phyloP scores from a whole-genome alignment of 2,329 filamentous ascomycete species.

The Tympanopsis confertula region DNA sequence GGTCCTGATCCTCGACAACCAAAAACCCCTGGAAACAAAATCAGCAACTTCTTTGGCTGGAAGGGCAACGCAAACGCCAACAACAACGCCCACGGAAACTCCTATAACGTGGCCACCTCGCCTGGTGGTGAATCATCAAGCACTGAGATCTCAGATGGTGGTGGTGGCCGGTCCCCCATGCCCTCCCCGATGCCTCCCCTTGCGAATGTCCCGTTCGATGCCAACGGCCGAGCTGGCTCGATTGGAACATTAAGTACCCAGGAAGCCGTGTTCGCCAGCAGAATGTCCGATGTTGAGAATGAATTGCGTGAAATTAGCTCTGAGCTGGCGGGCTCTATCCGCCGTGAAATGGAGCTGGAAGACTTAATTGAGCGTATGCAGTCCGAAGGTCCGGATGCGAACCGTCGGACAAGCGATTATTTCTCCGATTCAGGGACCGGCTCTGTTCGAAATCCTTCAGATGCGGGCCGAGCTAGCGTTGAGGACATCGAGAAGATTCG shows the following conservation, averaged over 20 bases:
- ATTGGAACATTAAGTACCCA: neutral
- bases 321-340: constrained; percentile 54
- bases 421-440: constrained; percentile 54
- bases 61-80: too few species aligned
- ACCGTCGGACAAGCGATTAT: constrained; percentile 54
- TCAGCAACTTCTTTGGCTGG: constrained; percentile 1
- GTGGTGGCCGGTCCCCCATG: neutral
- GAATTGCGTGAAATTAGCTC: constrained; percentile 54
- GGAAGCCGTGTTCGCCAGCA: neutral
- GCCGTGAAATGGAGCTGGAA: constrained; percentile 57
- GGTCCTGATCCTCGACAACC: neutral
- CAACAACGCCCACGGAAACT: too few species aligned
- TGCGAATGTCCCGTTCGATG: neutral
- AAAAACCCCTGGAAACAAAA: constrained; percentile 1
- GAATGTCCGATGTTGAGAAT: constrained; percentile 32
- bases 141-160: neutral
- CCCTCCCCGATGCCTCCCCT: neutral
- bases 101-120: neutral
- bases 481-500: constrained; percentile 46
- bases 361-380: constrained; percentile 54
- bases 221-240: neutral
- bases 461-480: neutral
- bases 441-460: neutral
- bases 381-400: constrained; percentile 28
- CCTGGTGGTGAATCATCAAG: neutral